A percentile compares a stretch with the other conserved stretches of the same genome.
Evolutionary conservation across 2,329 filamentous ascomycete species (phyloP).

Genomic region (Penicillium sp.): DNA sequence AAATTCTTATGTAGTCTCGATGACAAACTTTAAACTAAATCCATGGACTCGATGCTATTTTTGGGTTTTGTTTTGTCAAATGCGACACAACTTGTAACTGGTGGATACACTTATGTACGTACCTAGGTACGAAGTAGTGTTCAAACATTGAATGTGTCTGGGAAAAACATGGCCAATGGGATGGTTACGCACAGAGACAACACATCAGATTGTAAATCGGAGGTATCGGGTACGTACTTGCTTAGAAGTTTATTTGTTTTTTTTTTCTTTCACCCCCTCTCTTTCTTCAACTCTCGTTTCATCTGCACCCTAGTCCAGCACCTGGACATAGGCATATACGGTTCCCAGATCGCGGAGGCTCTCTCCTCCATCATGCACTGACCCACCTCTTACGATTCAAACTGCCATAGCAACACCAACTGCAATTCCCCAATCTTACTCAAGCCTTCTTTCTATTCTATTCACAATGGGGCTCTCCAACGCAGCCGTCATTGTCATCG

Average conservation of each 20-base stretch:
- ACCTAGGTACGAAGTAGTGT: too few species aligned
- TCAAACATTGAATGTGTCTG: background rate
- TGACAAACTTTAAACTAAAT: background rate
- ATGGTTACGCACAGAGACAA: background rate
- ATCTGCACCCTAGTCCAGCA: background rate
- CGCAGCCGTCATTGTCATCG: constrained; percentile 32
- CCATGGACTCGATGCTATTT: background rate
- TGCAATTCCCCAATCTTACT: background rate
- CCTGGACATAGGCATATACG: background rate
- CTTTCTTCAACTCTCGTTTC: background rate
- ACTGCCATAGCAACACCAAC: background rate
- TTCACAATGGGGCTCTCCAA: constrained; percentile 25
- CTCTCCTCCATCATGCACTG: constrained; percentile 6
- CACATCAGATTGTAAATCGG: constrained; percentile 1
- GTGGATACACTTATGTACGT: background rate
- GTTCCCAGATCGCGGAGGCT: background rate
- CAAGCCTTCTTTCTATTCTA: background rate
- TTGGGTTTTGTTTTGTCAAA: background rate
- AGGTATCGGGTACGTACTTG: background rate
- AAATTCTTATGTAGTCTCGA: background rate
- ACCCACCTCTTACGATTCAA: background rate
- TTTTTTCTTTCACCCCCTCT: background rate
- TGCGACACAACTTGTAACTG: background rate
- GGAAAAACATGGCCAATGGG: background rate
- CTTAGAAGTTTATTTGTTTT: background rate